Evolutionary conservation across 441 rosid species (phyloP), one percentile per base, ranked within the genome.

Genomic region (Heliophila coronopifolia): DNA sequence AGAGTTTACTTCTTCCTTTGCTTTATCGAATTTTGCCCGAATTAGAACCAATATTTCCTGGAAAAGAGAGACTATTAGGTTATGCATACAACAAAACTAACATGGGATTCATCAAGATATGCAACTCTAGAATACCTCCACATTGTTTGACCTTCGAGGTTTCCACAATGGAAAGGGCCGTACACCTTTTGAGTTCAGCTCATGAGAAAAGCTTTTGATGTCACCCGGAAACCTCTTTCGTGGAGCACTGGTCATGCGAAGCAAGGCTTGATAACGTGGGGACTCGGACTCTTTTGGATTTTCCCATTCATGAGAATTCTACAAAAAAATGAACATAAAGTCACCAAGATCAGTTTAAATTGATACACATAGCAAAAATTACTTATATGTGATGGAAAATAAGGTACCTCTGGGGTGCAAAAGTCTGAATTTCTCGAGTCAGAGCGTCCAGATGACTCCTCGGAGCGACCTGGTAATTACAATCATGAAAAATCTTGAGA

Each of bases 191-290:
- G 98, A 92, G 63, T 87, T 87, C 48, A 92, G 69, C 70, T 92
- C 98, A 66, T 92, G 98, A 15, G 98, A 92, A 65, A 92, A 92
- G 67, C 98, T 92, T 73, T 92, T 92, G 66, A 91, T 80, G 74
- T 85, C 95, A 69, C 80, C 72, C 58, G 95, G 95, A 68, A 79
- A 74, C 79, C 89, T 85, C 81, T 81, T 92, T 41, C 79, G 73
- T 30, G 96, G 89, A 50, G 95, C 96, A 79, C 89, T 92, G 16
- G 96, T 92, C 45, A 81, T 75, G 50, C 98, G 91, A 12, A 91
- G 93, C 45, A 91, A 84, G 34, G 98, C 98, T 83, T 91, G 95
- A 67, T 87, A 84, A 51, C 96, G 96, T 11, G 98, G 98, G 38
- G 98, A 91, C 60, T 91, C 98, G 15, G 98, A 91, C 70, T 91